phyloP scores from a whole-genome alignment of 2,329 filamentous ascomycete species.

The Aspergillus puulaauensis region DNA sequence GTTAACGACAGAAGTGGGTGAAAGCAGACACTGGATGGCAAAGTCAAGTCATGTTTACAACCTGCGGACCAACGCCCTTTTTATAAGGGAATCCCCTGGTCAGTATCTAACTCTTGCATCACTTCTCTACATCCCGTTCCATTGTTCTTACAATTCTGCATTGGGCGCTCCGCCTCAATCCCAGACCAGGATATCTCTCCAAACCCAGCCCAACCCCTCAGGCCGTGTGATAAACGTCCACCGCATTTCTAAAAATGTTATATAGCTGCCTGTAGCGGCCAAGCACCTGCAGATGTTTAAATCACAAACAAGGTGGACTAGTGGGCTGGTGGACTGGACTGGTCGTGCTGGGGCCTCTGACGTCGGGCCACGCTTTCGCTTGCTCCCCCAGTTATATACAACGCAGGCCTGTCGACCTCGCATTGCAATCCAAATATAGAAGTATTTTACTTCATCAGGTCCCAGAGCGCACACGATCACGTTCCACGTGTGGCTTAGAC shows the following conservation, averaged over 20 bases:
- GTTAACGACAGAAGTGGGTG: background rate
- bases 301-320: background rate
- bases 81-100: too few species aligned
- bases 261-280: background rate
- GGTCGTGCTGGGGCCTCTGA: background rate
- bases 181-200: background rate
- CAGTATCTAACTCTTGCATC: too few species aligned
- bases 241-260: conserved; percentile 4
- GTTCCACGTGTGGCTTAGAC: background rate
- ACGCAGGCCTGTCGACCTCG: background rate
- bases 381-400: too few species aligned
- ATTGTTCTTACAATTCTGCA: background rate
- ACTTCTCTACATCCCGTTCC: too few species aligned
- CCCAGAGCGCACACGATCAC: background rate
- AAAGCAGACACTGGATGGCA: too few species aligned
- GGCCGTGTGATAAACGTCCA: background rate
- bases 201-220: background rate
- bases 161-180: background rate
- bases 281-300: background rate
- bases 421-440: background rate
- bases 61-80: too few species aligned
- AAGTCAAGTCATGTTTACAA: too few species aligned
- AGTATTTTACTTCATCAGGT: too few species aligned
- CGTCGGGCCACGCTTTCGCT: background rate
- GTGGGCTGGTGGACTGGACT: background rate